phyloP scores from a whole-genome alignment of 805 yeast genomes.

The Scheffersomyces lignosus region DNA sequence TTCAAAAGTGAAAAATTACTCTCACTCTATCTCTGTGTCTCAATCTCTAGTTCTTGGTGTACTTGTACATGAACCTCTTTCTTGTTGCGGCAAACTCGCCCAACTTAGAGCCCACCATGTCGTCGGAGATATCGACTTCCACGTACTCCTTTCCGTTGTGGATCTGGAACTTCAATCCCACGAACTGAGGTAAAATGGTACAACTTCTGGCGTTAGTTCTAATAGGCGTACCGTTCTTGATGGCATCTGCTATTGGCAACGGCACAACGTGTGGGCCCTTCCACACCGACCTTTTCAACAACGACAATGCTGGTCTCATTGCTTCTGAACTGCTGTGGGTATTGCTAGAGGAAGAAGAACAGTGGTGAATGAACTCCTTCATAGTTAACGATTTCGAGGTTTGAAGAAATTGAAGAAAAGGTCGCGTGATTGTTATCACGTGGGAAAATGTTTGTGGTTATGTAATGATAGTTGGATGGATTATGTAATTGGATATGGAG shows the following conservation, averaged over 20 bases:
- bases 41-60: conserved; percentile 73
- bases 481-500: no score
- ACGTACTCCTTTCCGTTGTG: conserved; percentile 96
- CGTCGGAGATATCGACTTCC: conserved; percentile 81
- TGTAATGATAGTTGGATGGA: no score
- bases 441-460: no score
- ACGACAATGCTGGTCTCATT: conserved; percentile 36
- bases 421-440: no score
- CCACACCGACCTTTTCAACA: conserved; percentile 40
- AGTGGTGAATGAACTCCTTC: conserved; percentile 6
- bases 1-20: no score
- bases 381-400: not conserved
- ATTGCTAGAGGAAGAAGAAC: conserved; percentile 17
- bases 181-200: conserved; percentile 93
- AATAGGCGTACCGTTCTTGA: conserved; percentile 77
- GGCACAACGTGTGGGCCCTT: conserved; percentile 92
- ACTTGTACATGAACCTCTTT: conserved; percentile 80
- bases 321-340: conserved; percentile 37
- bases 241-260: conserved; percentile 85
- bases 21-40: no score
- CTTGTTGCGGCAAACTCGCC: conserved; percentile 97
- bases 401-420: conserved; percentile 5
- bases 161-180: conserved; percentile 89
- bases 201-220: conserved; percentile 96
- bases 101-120: conserved; percentile 94